Conservation (phyloP, 257 asterid species). For the Solanum commersonii region DNA sequence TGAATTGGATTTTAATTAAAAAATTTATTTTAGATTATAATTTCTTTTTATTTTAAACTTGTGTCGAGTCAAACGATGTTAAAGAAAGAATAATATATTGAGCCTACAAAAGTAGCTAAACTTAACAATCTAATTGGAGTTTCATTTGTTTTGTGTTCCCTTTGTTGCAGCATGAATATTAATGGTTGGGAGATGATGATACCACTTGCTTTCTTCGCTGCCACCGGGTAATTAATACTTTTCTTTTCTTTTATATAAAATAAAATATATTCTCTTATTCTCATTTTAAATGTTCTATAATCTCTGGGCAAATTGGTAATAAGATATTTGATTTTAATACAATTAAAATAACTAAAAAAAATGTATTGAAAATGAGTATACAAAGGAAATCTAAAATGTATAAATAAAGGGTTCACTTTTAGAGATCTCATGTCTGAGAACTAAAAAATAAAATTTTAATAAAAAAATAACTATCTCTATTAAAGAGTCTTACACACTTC, state of each 20-base stretch:
- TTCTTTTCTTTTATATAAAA: too few relatives aligned
- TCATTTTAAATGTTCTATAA: neutral
- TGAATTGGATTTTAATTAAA: too few relatives aligned
- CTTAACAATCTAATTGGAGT: neutral
- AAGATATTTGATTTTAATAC: neutral
- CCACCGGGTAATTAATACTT: conserved; percentile 25
- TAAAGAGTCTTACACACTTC: neutral
- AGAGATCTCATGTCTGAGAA: neutral
- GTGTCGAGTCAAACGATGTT: neutral
- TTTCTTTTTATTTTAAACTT: too few relatives aligned
- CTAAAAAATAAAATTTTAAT: too few relatives aligned
- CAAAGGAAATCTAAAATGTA: neutral
- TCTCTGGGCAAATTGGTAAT: neutral
- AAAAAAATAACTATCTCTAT: neutral
- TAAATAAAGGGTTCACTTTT: neutral
- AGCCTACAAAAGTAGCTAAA: neutral
- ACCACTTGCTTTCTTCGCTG: conserved; percentile 45
- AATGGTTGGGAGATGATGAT: conserved; percentile 54
- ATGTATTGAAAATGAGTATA: neutral
- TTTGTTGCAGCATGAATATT: conserved; percentile 29
- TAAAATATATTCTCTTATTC: neutral
- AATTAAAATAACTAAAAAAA: neutral
- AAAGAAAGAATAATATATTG: neutral
- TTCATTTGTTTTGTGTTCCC: neutral
- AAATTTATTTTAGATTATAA: neutral